These are phyloP conservation scores for Daedaleopsis sinensis DNA, from an alignment of 768 basidiomycete genomes.

Conservation along the genomic window DNA sequence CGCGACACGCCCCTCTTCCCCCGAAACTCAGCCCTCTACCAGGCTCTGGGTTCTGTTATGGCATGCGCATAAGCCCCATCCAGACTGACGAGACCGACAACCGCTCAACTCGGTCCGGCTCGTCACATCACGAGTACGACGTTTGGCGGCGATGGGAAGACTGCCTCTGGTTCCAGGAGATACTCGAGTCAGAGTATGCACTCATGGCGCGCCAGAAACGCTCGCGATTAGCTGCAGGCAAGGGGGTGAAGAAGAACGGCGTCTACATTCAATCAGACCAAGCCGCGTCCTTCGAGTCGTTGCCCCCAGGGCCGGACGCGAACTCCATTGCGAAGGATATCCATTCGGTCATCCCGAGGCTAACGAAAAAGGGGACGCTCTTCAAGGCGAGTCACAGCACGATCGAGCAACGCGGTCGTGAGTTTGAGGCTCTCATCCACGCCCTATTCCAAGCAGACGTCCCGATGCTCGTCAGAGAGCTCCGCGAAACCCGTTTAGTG, in stretches of 20 bases:
- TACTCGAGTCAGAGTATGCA: conserved; percentile 65
- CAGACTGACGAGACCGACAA: conserved; percentile 22
- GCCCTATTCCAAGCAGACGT: conserved; percentile 61
- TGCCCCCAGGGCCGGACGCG: conserved; percentile 83
- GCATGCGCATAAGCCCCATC: conserved; percentile 60
- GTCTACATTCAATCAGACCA: conserved; percentile 69
- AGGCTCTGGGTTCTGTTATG: conserved; percentile 62
- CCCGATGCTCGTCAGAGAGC: conserved; percentile 67
- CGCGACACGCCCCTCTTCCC: neutral
- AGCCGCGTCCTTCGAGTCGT: conserved; percentile 84
- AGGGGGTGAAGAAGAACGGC: conserved; percentile 73
- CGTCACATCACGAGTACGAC: conserved; percentile 56
- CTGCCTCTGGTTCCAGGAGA: conserved; percentile 75
- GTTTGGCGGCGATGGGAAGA: conserved; percentile 86
- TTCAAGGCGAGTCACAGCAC: conserved; percentile 73
- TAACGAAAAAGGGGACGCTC: conserved; percentile 71
- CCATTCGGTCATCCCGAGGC: conserved; percentile 63
- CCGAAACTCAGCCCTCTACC: conserved; percentile 6
- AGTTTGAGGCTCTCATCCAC: conserved; percentile 61
- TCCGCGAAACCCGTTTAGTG: conserved; percentile 57
- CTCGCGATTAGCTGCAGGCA: conserved; percentile 66
- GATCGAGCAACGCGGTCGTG: conserved; percentile 61
- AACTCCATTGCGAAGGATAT: conserved; percentile 71
- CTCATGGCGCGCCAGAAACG: conserved; percentile 69
- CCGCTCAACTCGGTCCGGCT: conserved; percentile 20